Percentiles rank a stretch among this genome's conserved stretches.
Conservation (phyloP, 495 filamentous ascomycete species). For the Talaromyces thailandensis region DNA sequence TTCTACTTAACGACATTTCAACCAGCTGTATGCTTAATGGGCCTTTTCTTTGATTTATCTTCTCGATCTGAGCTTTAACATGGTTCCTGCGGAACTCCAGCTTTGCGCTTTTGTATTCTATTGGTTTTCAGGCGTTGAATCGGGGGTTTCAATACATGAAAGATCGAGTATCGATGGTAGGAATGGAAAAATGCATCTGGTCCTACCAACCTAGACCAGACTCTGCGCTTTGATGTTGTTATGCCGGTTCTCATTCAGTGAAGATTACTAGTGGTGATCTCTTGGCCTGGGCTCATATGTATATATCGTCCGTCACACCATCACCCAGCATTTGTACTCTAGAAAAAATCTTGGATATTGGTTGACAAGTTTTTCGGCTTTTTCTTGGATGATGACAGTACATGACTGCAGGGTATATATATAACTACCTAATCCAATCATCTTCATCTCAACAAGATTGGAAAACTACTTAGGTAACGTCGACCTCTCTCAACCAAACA, state of each 20-base stretch:
- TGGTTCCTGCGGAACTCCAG: background rate
- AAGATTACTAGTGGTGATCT: background rate
- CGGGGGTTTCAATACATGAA: background rate
- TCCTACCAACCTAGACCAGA: background rate
- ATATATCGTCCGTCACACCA: background rate
- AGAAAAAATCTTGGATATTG: background rate
- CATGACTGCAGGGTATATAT: background rate
- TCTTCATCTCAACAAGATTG: background rate
- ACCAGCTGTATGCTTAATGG: background rate
- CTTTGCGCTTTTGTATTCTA: background rate
- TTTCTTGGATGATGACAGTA: background rate
- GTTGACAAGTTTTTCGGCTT: background rate
- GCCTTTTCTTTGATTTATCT: background rate
- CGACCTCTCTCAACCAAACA: background rate
- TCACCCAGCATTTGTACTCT: background rate
- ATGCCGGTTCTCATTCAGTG: background rate
- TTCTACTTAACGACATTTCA: conserved; percentile 7
- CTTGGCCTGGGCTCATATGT: background rate
- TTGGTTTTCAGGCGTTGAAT: background rate
- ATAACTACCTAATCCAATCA: background rate
- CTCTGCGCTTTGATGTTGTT: background rate
- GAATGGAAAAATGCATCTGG: background rate
- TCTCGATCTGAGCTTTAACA: background rate
- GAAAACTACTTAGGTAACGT: background rate
- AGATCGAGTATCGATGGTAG: background rate